Conservation (phyloP, 2,329 filamentous ascomycete species). For the Fusarium equiseti region DNA sequence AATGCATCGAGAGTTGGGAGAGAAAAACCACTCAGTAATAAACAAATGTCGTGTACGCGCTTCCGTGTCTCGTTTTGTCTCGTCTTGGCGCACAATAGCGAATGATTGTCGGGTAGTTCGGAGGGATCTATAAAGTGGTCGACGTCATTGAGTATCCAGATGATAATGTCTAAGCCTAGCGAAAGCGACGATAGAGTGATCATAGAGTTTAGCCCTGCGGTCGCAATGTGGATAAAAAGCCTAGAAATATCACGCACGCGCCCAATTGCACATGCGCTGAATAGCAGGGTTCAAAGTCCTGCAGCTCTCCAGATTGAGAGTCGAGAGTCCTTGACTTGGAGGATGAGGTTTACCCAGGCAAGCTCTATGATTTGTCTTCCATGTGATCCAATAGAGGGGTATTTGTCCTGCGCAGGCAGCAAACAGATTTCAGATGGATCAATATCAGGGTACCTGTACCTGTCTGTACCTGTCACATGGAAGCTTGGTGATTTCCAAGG, state of each 20-base stretch:
- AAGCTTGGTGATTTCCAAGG: background rate
- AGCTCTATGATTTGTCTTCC: background rate
- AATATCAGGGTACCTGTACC: background rate
- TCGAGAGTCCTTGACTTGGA: background rate
- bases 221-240: conserved; percentile 23
- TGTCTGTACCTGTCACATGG: conserved; percentile 3
- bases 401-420: conserved; percentile 19
- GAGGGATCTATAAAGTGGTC: conserved; percentile 31
- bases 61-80: conserved; percentile 14
- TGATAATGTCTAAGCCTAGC: conserved; percentile 31
- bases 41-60: conserved; percentile 5
- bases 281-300: conserved; percentile 10
- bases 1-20: background rate
- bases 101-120: conserved; percentile 30
- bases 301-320: conserved; percentile 14
- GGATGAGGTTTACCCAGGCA: conserved; percentile 5
- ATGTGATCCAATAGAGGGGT: background rate
- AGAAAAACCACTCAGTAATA: conserved; percentile 13
- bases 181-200: conserved; percentile 31
- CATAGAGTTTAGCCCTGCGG: conserved; percentile 30
- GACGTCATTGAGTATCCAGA: conserved; percentile 41
- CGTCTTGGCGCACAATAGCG: conserved; percentile 7
- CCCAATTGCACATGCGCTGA: conserved; percentile 20
- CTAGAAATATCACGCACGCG: background rate
- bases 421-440: background rate